Conservation (phyloP, 768 basidiomycete genomes). For the Rhodotorula toruloides region DNA sequence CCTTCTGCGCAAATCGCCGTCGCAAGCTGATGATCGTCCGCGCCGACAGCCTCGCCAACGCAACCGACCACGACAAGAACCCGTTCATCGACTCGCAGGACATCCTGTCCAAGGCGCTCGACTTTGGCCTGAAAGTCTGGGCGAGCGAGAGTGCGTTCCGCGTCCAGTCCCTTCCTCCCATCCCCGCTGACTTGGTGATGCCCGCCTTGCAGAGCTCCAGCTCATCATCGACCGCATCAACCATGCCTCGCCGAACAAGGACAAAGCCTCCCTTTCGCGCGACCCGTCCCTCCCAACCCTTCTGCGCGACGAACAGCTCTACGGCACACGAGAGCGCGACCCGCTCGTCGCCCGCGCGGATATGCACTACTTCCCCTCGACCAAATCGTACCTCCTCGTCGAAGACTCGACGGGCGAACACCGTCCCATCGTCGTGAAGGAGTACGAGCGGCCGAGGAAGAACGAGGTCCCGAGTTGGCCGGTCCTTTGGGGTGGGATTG, state of each 20-base stretch:
- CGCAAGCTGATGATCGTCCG: too few relatives aligned
- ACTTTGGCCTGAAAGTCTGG: slow-evolving; percentile 84
- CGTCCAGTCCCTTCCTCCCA: background rate
- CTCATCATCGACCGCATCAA: slow-evolving; percentile 45
- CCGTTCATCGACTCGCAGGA: slow-evolving; percentile 48
- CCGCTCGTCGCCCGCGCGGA: slow-evolving; percentile 80
- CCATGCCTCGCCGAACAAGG: slow-evolving; percentile 45
- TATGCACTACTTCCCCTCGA: slow-evolving; percentile 74
- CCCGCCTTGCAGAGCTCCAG: slow-evolving; percentile 45
- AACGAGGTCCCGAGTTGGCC: slow-evolving; percentile 68
- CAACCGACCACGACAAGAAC: slow-evolving; percentile 41
- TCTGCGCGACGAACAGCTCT: slow-evolving; percentile 70
- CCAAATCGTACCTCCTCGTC: slow-evolving; percentile 75
- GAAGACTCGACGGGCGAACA: slow-evolving; percentile 81
- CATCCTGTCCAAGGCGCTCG: slow-evolving; percentile 61
- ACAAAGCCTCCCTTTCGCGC: slow-evolving; percentile 32
- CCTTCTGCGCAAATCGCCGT: too few relatives aligned
- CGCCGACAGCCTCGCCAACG: slow-evolving; percentile 12
- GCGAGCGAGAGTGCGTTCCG: slow-evolving; percentile 51
- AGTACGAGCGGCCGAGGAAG: slow-evolving; percentile 62
- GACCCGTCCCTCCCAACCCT: slow-evolving; percentile 48
- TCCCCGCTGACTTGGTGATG: background rate
- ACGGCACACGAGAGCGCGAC: slow-evolving; percentile 88
- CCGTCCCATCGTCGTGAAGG: slow-evolving; percentile 75
- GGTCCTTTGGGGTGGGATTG: slow-evolving; percentile 55